Evolutionary conservation across 1,284 basidiomycete species (phyloP).

Genomic region (Leccinum variabile): DNA sequence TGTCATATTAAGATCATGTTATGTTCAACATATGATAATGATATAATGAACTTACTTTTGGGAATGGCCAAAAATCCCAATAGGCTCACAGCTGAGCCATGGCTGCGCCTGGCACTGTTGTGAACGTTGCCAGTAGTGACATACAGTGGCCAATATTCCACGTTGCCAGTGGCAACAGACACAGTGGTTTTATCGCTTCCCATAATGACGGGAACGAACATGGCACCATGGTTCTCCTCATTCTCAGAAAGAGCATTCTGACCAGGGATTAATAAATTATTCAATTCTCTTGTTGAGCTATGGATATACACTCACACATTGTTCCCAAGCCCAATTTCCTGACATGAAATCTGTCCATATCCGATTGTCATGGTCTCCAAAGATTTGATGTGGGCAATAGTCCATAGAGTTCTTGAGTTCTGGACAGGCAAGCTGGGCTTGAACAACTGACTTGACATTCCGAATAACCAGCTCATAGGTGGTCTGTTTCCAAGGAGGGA

Average conservation of each 20-base stretch:
- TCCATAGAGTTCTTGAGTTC: not conserved
- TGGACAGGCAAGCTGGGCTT: not conserved
- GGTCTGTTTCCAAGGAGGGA: not conserved
- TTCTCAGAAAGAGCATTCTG: not conserved
- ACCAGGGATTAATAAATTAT: not conserved
- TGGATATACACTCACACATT: not conserved
- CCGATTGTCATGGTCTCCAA: not conserved
- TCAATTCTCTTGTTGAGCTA: not conserved
- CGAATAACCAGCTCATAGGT: not conserved
- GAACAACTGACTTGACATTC: not conserved
- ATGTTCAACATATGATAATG: not conserved
- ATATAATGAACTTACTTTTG: not conserved
- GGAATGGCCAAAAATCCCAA: not conserved
- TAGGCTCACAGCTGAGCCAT: not conserved
- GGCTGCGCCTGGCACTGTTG: not conserved
- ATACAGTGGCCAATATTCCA: not conserved
- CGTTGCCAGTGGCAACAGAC: slow-evolving; percentile 5
- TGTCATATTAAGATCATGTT: not conserved
- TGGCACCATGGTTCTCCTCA: not conserved
- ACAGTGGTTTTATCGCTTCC: slow-evolving; percentile 14
- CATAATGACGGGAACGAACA: slow-evolving; percentile 7
- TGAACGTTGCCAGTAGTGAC: not conserved
- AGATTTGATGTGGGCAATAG: not conserved
- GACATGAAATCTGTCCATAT: not conserved
- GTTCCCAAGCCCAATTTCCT: not conserved